Evolutionary conservation across 163 green algal species (phyloP), one percentile per base, ranked within the genome.

Genomic region (Prototheca wickerhamii): DNA sequence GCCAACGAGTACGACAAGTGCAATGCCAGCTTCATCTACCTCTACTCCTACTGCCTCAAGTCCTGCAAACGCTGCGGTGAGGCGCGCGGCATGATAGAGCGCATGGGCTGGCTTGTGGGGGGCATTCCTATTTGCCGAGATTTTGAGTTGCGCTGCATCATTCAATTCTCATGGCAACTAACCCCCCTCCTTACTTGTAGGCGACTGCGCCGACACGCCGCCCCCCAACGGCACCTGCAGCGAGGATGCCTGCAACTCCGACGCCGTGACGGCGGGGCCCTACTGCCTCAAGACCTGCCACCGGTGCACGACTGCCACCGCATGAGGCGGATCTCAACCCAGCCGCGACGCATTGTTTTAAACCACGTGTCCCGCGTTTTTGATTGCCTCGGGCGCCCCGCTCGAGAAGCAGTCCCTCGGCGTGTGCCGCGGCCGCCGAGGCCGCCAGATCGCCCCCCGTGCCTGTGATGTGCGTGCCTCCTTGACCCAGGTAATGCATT

Each of bases 241-340:
- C 1, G 26, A 26, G 31, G 15, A 33, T 29, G 7, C 37, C 15
- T 69, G 60, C 60, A 26, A 65, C 33, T 50, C 32, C 7, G 60
- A 28, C 7, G 50, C 32, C n/a, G 28, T 54, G 29, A 25, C 55
- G 28, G 37, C 1, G 21, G 34, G 35, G 7, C 67, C 67, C 26
- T 63, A 55, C 23, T 74, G 67, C 52, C 37, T 74, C 31, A 58
- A 58, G 0, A 65, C 60, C 2, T 74, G 67, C 52, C 50, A 42
- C 46, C 33, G 67, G 8, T 74, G 67, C 50, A 56, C n/a, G n/a
- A n/a, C n/a, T n/a, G n/a, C n/a, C n/a, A n/a, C n/a, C n/a, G n/a
- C n/a, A n/a, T n/a, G n/a, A n/a, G n/a, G n/a, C n/a, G n/a, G n/a
- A n/a, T n/a, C n/a, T n/a, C n/a, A n/a, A n/a, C n/a, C n/a, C n/a